Base-by-base conservation (phyloP, 345 rosid species). In the Dimocarpus longan region DNA sequence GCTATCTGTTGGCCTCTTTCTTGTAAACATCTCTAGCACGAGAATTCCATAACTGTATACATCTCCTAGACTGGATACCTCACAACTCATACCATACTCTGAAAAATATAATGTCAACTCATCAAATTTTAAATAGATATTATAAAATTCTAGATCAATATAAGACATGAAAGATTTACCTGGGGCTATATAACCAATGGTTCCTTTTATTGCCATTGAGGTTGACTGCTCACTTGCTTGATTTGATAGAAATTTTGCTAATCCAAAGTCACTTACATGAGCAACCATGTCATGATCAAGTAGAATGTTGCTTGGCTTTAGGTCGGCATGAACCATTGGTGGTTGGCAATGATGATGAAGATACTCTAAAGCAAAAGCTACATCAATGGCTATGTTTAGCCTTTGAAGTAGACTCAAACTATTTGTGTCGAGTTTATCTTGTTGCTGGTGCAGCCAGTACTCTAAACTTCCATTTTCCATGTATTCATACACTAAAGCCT, bases 381-480 rank as follows among this genome's bases (percentile, higher is more conserved):
- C 66, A 39, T 81, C 79, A 48, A 62, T 65, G 46, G 80, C 62
- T 13, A 71, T 67, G 42, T 69, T 50, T 15, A 80, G 74, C 40
- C 86, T 70, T 52, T 77, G 83, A 40, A 67, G 50, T 42, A 76
- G 59, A 66, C 71, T 76, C 8, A 83, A 75, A 46, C 6, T 73
- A 50, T 54, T 21, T 8, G 12, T 19, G 8, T 74, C 16, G 9
- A 15, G 37, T 44, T 68, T 52, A 46, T 74, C 64, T 59, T 26
- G 42, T 18, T 28, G 57, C 7, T 24, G 56, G 22, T 66, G 80
- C 70, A 76, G 5, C 80, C 77, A 76, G 6, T 42, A 19, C n/a
- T 73, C 79, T 22, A 84, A 42, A 42, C 76, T 81, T 43, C 80
- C 84, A 59, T 78, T 84, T 3, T 21, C 68, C 86, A 81, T 78